Conservation (phyloP, 495 filamentous ascomycete genomes). For the Extremus antarcticus region DNA sequence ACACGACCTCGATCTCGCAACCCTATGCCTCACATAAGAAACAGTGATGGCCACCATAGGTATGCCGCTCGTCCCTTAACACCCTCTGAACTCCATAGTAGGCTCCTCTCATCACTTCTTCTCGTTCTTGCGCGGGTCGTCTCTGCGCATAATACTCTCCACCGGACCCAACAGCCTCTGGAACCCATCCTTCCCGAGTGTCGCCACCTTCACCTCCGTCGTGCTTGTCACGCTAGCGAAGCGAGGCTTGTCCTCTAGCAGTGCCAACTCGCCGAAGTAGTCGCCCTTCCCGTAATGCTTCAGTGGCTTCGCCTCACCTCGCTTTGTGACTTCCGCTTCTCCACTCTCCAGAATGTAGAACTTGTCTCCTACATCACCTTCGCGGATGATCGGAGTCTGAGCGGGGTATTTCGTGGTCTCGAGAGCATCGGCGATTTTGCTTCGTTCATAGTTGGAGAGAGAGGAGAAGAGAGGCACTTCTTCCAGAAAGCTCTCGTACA, state of each 20-base stretch:
- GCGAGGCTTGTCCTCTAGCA: conserved; percentile 85
- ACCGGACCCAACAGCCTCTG: conserved; percentile 87
- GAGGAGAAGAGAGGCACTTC: conserved; percentile 81
- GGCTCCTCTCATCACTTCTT: too few relatives aligned
- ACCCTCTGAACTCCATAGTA: too few relatives aligned
- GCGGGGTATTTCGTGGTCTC: conserved; percentile 77
- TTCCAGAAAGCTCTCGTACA: conserved; percentile 97
- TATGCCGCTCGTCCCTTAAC: too few relatives aligned
- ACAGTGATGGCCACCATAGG: too few relatives aligned
- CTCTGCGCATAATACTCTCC: conserved; percentile 86
- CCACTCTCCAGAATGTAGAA: conserved; percentile 90
- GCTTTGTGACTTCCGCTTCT: conserved; percentile 76
- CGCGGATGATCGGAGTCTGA: conserved; percentile 73
- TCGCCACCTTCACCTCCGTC: conserved; percentile 88
- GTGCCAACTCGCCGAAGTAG: conserved; percentile 90
- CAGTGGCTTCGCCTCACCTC: conserved; percentile 49
- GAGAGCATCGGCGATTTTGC: conserved; percentile 93
- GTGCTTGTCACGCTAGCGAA: conserved; percentile 79
- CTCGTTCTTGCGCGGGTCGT: conserved; percentile 41
- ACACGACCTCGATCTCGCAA: too few relatives aligned
- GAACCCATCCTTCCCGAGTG: conserved; percentile 85
- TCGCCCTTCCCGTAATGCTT: conserved; percentile 81
- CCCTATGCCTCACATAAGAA: too few relatives aligned
- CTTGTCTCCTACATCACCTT: conserved; percentile 83
- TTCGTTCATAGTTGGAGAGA: conserved; percentile 80